These are phyloP conservation scores for Lactarius trivialis DNA, from an alignment of 768 basidiomycete species.

Conservation along the genomic window DNA sequence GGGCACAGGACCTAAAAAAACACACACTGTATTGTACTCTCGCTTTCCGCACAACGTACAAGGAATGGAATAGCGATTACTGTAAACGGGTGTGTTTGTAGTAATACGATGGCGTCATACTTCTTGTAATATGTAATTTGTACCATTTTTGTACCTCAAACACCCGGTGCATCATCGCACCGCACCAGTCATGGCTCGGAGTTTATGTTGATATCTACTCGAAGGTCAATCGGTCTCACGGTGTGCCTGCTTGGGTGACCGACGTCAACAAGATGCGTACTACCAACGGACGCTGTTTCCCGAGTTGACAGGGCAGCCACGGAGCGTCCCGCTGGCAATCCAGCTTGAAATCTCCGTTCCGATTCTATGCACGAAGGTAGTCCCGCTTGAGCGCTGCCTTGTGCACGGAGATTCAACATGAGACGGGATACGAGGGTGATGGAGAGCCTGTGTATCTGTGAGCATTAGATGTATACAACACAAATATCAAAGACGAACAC, in stretches of 20 bases:
- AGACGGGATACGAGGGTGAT: constrained; percentile 15
- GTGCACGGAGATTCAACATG: constrained; percentile 16
- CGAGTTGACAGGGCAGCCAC: background rate
- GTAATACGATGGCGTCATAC: background rate
- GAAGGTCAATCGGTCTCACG: background rate
- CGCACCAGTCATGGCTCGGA: background rate
- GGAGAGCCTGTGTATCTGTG: background rate
- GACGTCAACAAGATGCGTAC: background rate
- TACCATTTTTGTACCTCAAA: background rate
- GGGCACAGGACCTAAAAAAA: too few relatives aligned
- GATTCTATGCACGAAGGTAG: constrained; percentile 3
- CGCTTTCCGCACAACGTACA: background rate
- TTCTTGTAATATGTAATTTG: background rate
- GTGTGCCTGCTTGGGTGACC: background rate
- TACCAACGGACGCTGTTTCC: background rate
- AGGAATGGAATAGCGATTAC: background rate
- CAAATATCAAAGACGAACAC: constrained; percentile 6
- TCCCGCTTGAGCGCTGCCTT: background rate
- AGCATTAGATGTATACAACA: background rate
- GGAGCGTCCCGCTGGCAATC: background rate
- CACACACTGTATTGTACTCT: background rate
- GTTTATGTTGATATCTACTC: too few relatives aligned
- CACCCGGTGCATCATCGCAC: background rate
- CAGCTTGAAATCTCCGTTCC: constrained; percentile 3
- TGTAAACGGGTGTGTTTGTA: background rate